Base-by-base conservation (phyloP, 2,329 filamentous ascomycete genomes). In the Verticillium tricorpus region DNA sequence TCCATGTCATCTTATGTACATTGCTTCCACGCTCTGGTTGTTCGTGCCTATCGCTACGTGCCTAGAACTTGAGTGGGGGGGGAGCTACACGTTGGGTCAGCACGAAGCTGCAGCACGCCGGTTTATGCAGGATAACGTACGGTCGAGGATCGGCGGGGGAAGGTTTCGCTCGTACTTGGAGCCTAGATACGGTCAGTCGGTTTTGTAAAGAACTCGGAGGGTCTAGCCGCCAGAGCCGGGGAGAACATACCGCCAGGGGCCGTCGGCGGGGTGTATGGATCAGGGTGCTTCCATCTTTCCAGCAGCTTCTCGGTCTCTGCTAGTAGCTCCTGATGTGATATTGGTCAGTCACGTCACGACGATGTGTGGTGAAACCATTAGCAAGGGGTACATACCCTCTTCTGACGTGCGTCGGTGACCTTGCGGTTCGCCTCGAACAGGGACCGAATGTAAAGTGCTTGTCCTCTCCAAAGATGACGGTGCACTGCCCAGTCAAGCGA, bases 131-230 rank as follows among this genome's bases (percentile, higher is more conserved):
- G 14, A 50, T n/a, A 12, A 40, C 92, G 84, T 80, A 97, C 94
- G 88, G 66, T 92, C 89, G 62, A 96, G 81, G 68, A 89, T 88
- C 37, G 89, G 93, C 62, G 86, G 85, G 37, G 92, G 91, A 60
- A 98, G 76, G 77, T 99, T 99, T 75, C 95, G 86, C 80, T 98
- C 95, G 77, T 90, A 98, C 84, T 98, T 98, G 67, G 92, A 97
- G 68, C 93, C 92, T 96, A 68, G 56, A 63, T 64, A 61, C 57
- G 63, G 63, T 60, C 32, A 40, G 28, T 25, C 31, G 39, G 17
- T 15, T 19, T 28, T 3, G 17, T 19, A 45, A 28, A 28, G 28
- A 28, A 28, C 28, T 28, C n/a, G 5, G 15, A 45, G 39, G 14
- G 39, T n/a, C 15, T n/a, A 45, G n/a, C 3, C 5, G 17, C 45